Conservation (phyloP, 495 filamentous ascomycete species). For the Lasiosphaeriaceae sp. region DNA sequence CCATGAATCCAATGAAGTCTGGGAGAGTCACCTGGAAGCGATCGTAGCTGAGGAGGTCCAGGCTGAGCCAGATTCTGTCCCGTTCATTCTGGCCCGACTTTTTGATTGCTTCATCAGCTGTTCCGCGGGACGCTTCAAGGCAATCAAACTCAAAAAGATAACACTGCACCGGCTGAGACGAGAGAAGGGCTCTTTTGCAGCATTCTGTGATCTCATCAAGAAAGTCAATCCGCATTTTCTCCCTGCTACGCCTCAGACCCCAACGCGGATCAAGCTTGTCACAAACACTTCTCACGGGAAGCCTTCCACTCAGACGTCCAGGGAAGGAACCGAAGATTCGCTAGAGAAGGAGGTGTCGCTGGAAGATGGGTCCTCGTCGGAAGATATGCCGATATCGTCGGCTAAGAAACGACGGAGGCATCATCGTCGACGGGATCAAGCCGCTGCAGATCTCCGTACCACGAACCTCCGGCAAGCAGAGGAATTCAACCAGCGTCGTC, state of each 20-base stretch:
- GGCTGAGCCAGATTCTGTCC: background rate
- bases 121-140: constrained; percentile 1
- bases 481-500: constrained; percentile 48
- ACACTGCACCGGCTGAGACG: constrained; percentile 7
- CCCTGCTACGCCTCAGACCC: background rate
- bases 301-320: background rate
- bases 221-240: constrained; percentile 12
- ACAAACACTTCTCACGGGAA: background rate
- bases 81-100: constrained; percentile 12
- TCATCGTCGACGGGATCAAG: constrained; percentile 36
- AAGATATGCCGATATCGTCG: constrained; percentile 13
- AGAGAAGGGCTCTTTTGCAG: background rate
- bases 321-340: constrained; percentile 1
- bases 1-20: constrained; percentile 9
- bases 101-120: constrained; percentile 22
- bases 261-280: constrained; percentile 6
- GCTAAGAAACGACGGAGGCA: constrained; percentile 45
- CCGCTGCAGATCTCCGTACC: constrained; percentile 45
- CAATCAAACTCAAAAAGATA: background rate
- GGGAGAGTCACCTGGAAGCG: constrained; percentile 20
- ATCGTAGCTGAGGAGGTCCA: background rate
- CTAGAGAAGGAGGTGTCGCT: constrained; percentile 7
- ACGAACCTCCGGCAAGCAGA: constrained; percentile 39
- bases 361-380: constrained; percentile 5
- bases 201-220: constrained; percentile 17